Evolutionary conservation across 1,284 basidiomycete species (phyloP).

Genomic region (Sphagnurus paluster): DNA sequence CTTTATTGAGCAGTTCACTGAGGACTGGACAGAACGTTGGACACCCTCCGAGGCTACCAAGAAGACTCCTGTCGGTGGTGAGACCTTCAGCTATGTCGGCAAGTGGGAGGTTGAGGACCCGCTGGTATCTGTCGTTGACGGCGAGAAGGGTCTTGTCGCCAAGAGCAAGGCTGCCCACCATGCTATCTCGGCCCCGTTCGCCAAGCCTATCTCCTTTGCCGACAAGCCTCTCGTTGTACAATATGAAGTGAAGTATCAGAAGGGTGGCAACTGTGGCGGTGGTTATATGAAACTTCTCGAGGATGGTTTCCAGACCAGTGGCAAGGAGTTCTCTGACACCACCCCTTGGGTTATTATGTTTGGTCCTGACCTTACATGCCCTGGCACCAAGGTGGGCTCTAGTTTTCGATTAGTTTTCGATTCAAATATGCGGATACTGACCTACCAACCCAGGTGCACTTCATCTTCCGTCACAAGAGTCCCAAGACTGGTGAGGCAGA

Average conservation of each 20-base stretch:
- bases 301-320: conserved; percentile 87
- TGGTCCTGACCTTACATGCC: conserved; percentile 87
- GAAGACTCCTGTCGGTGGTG: conserved; percentile 91
- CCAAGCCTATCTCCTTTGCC: conserved; percentile 77
- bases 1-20: conserved; percentile 97
- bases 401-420: conserved; percentile 3
- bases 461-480: conserved; percentile 97
- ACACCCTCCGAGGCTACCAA: conserved; percentile 96
- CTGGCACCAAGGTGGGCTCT: conserved; percentile 72
- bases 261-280: conserved; percentile 98
- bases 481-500: conserved; percentile 89
- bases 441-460: conserved; percentile 69
- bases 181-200: conserved; percentile 94
- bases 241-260: conserved; percentile 99
- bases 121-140: conserved; percentile 66
- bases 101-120: conserved; percentile 97
- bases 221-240: conserved; percentile 93
- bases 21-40: conserved; percentile 92
- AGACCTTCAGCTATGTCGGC: conserved; percentile 96
- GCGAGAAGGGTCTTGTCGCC: conserved; percentile 88
- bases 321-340: conserved; percentile 94
- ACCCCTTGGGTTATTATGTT: conserved; percentile 99
- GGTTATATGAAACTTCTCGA: conserved; percentile 98
- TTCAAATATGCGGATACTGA: conserved; percentile 1
- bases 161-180: conserved; percentile 94